These are phyloP conservation scores for Salix suchowensis DNA, from an alignment of 345 rosid genomes.

Conservation along the genomic window DNA sequence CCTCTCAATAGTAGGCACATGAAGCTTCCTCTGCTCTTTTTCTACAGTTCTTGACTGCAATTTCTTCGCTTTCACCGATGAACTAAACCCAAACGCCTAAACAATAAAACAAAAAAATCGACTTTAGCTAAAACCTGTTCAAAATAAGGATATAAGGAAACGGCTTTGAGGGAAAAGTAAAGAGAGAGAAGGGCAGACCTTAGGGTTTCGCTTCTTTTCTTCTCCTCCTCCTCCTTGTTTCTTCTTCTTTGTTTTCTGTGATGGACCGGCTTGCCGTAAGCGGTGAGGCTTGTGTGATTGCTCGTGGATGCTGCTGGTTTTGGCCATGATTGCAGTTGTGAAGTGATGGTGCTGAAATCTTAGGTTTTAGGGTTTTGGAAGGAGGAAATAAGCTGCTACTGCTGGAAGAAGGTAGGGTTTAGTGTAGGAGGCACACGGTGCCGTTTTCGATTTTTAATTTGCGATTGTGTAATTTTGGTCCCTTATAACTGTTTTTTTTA, in stretches of 20 bases:
- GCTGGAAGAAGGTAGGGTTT: too few species aligned
- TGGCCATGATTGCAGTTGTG: conserved; percentile 35
- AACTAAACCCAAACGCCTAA: conserved; percentile 67
- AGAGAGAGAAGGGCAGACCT: conserved; percentile 27
- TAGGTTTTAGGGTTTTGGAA: too few species aligned
- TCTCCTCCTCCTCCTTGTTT: conserved; percentile 26
- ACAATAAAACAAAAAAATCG: neutral
- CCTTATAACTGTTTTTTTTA: too few species aligned
- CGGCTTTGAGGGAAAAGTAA: neutral
- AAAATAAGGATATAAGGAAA: neutral
- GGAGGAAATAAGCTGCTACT: too few species aligned
- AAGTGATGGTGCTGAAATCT: too few species aligned
- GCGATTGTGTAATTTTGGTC: too few species aligned
- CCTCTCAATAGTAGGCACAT: conserved; percentile 68
- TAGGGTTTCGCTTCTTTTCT: conserved; percentile 55
- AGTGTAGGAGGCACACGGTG: too few species aligned
- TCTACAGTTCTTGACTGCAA: conserved; percentile 64
- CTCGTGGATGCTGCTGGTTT: conserved; percentile 27
- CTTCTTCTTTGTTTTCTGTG: conserved; percentile 53
- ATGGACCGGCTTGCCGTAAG: conserved; percentile 63
- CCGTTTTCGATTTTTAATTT: too few species aligned
- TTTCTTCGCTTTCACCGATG: conserved; percentile 60
- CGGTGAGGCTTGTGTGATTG: conserved; percentile 72
- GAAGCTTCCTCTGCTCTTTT: conserved; percentile 83
- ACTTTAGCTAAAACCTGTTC: neutral